phyloP scores from a whole-genome alignment of 441 rosid species.

The Manihot esculenta region DNA sequence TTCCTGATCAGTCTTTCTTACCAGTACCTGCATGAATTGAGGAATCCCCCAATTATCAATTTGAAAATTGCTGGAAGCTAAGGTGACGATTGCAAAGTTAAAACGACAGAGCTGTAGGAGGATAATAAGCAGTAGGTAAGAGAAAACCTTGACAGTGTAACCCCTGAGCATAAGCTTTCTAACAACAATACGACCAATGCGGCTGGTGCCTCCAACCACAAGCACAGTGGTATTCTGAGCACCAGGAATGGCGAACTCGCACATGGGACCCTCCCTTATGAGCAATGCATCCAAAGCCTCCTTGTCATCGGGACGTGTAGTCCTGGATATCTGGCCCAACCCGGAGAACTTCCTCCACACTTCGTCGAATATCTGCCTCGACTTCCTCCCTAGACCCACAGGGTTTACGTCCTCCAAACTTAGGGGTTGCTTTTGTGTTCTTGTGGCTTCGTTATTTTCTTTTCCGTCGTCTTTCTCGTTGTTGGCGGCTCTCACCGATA shows the following conservation, averaged over 20 bases:
- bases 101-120: too few species aligned
- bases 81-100: too few species aligned
- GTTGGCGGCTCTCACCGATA: constrained; percentile 14
- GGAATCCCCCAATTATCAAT: too few species aligned
- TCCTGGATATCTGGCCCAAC: constrained; percentile 90
- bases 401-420: constrained; percentile 87
- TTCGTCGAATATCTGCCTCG: constrained; percentile 86
- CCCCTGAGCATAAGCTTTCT: constrained; percentile 97
- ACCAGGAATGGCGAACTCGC: constrained; percentile 89
- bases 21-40: constrained; percentile 49
- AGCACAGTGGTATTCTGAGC: constrained; percentile 91
- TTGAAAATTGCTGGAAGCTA: too few species aligned
- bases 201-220: constrained; percentile 92
- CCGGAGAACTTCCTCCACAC: constrained; percentile 98
- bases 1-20: constrained; percentile 70
- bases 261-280: constrained; percentile 85
- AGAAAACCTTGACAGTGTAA: constrained; percentile 74
- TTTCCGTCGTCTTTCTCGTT: constrained; percentile 3
- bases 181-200: constrained; percentile 88
- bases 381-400: constrained; percentile 82
- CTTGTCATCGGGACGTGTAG: constrained; percentile 61
- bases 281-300: constrained; percentile 70
- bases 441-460: constrained; percentile 14
- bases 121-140: not conserved
- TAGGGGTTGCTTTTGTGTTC: constrained; percentile 35